Evolutionary conservation across 2,329 filamentous ascomycete genomes (phyloP), one percentile per base, ranked within the genome.

Genomic region (Aspergillus fumigatus): DNA sequence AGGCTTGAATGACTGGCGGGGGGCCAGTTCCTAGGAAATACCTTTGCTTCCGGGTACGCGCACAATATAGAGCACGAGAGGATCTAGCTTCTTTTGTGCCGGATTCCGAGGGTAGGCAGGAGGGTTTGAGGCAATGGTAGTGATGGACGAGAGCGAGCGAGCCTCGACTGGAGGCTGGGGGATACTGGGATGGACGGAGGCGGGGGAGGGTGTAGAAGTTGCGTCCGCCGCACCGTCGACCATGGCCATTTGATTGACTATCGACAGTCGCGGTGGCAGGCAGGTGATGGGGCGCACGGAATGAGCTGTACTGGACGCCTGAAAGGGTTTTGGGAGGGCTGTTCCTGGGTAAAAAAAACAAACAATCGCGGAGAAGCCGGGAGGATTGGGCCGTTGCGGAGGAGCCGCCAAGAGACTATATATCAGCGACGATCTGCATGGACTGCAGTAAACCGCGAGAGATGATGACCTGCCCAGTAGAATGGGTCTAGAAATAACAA

Each of bases 41-140:
- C 91, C 90, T 86, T 87, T 85, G 61, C 89, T 96, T 23, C 93
- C 93, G 1, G 94, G 94, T 0, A 99, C 93, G 63, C 93, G 82
- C 38, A 93, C 91, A 63, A 99, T 95, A 75, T 99, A 99, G 43
- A 99, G 82, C 2, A 87, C 86, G 51, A 97, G 74, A 3, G 90
- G 86, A 51, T 90, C 85, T 60, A 87, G 83, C 60, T 79, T 83
- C 65, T 82, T 77, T 63, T 88, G 86, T 3, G 86, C 84, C 4
- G 90, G 88, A 68, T 90, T 90, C 67, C 88, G 83, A 51, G 91
- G 90, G 72, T 96, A 94, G 65, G 87, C 83, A 49, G 94, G 93
- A 45, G 93, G 94, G 67, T 96, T 91, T 52, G 88, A 84, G 60
- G 94, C 93, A 60, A 97, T 83, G 45, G 83, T 79, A 62, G 90